A percentile compares a stretch with the other conserved stretches of the same genome.
Evolutionary conservation across 352 stramenopile species (phyloP).

Genomic region (Blastocystis hominis): DNA sequence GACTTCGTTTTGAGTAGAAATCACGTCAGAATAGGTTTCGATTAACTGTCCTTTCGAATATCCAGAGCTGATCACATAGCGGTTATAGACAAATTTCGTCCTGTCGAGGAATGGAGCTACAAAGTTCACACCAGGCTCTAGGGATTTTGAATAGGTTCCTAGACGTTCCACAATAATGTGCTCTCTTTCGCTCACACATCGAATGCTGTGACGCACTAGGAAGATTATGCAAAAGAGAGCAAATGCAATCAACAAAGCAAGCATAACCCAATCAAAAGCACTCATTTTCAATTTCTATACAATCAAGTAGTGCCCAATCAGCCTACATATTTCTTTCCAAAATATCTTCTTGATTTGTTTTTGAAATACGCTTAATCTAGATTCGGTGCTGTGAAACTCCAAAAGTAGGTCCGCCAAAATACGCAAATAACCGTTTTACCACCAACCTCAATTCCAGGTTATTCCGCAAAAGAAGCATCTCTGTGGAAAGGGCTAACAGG

Average conservation of each 20-base stretch:
- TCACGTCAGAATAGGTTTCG: slow-evolving; percentile 56
- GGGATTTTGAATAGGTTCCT: slow-evolving; percentile 58
- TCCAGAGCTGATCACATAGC: slow-evolving; percentile 3
- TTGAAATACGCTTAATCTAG: neutral
- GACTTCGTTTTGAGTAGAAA: slow-evolving; percentile 63
- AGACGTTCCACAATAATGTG: slow-evolving; percentile 62
- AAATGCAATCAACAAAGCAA: slow-evolving; percentile 22
- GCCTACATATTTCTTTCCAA: neutral
- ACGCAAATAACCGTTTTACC: neutral
- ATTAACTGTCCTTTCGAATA: slow-evolving; percentile 52
- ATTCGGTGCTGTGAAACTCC: neutral
- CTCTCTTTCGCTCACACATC: slow-evolving; percentile 62
- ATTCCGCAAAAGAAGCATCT: too few species aligned
- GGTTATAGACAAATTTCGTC: slow-evolving; percentile 12
- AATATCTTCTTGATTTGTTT: neutral
- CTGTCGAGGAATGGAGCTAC: slow-evolving; percentile 62
- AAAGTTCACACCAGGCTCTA: slow-evolving; percentile 60
- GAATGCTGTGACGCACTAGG: slow-evolving; percentile 47
- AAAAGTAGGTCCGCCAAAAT: neutral
- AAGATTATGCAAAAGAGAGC: slow-evolving; percentile 50
- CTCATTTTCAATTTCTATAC: neutral
- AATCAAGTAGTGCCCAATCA: neutral
- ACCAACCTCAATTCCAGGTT: too few species aligned
- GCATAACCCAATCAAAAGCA: slow-evolving; percentile 13
- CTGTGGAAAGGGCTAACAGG: too few species aligned